Evolutionary conservation across 2,329 filamentous ascomycete genomes (phyloP).

Genomic region (Colletotrichum spaethianum): DNA sequence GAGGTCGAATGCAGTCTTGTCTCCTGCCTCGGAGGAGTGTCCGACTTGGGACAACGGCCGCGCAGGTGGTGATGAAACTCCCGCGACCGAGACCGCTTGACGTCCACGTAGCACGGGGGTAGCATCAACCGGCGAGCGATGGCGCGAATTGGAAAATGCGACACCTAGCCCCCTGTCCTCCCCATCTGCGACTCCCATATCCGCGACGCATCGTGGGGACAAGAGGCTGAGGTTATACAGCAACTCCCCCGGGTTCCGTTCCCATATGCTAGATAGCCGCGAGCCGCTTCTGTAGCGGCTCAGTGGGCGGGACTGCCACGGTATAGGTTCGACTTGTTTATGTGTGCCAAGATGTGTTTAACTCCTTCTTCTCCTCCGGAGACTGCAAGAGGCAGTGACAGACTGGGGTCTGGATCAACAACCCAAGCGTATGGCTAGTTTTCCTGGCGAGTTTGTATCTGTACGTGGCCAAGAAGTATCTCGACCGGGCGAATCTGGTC

Average conservation of each 20-base stretch:
- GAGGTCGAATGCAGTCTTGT: neutral
- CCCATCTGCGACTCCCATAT: no score
- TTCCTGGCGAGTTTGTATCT: slow-evolving; percentile 13
- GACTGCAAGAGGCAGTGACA: neutral
- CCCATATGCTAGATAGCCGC: neutral
- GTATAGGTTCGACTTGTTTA: neutral
- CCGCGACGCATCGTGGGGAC: neutral
- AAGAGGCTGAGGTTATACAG: neutral
- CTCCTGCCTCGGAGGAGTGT: neutral
- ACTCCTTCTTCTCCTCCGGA: neutral
- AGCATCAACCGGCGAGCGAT: neutral
- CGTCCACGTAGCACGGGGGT: neutral
- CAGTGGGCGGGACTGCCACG: neutral
- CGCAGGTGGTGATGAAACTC: neutral
- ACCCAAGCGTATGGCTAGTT: neutral
- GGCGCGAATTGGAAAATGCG: neutral
- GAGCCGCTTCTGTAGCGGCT: neutral
- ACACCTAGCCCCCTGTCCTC: neutral
- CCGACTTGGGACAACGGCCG: neutral
- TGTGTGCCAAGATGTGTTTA: neutral
- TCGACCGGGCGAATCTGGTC: neutral
- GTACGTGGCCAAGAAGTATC: slow-evolving; percentile 36
- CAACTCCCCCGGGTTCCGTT: neutral
- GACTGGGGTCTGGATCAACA: neutral
- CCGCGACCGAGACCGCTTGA: neutral